Conservation (phyloP, 1,284 basidiomycete species). For the Pascua guehoae region DNA sequence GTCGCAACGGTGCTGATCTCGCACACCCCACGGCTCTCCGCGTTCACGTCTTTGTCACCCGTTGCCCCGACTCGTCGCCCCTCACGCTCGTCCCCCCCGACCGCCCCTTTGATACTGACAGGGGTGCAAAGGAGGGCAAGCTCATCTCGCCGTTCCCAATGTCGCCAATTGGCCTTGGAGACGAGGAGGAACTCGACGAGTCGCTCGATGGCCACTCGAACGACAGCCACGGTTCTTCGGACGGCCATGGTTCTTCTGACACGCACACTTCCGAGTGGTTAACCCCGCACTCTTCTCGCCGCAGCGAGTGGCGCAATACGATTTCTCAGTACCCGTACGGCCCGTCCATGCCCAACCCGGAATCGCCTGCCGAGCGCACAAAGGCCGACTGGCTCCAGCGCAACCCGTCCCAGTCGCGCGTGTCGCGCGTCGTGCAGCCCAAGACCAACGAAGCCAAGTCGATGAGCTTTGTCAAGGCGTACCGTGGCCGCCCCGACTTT, state of each 20-base stretch:
- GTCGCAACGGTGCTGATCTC: slow-evolving; percentile 21
- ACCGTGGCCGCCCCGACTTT: slow-evolving; percentile 35
- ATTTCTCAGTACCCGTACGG: neutral
- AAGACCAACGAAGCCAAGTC: slow-evolving; percentile 7
- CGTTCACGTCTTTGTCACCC: slow-evolving; percentile 43
- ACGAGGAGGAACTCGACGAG: slow-evolving; percentile 2
- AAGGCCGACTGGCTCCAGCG: slow-evolving; percentile 27
- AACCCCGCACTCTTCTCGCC: no score
- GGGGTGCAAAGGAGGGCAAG: neutral
- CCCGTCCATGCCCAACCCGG: neutral
- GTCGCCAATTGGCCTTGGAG: neutral
- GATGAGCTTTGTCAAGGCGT: slow-evolving; percentile 24
- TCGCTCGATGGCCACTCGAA: slow-evolving; percentile 5
- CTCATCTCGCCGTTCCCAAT: neutral
- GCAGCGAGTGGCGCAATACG: no score
- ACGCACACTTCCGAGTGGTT: neutral
- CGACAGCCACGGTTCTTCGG: neutral
- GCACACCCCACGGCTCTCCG: slow-evolving; percentile 33
- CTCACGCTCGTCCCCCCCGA: slow-evolving; percentile 24
- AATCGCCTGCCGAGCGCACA: slow-evolving; percentile 21
- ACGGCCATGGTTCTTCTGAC: slow-evolving; percentile 3
- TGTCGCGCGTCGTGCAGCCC: slow-evolving; percentile 7
- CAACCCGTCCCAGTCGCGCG: slow-evolving; percentile 19
- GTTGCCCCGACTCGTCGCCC: slow-evolving; percentile 32
- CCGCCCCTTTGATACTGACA: no score